A percentile compares a stretch with the other conserved stretches of the same genome.
phyloP scores from a whole-genome alignment of 352 stramenopile species.

The Pythium diclinum region DNA sequence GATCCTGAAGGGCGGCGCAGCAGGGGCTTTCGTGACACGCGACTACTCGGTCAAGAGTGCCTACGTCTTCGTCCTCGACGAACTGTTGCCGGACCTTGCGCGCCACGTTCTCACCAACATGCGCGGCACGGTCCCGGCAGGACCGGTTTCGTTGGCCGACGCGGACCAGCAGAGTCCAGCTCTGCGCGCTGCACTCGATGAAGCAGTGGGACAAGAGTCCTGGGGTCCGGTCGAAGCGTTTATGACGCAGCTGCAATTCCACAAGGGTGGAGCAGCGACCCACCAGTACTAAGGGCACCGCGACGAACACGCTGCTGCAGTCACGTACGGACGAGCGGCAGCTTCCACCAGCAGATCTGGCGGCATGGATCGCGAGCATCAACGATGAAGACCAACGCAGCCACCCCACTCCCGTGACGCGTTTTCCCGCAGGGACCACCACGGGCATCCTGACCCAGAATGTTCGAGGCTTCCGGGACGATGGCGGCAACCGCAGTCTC shows the following conservation, averaged over 20 bases:
- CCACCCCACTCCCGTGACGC: not conserved
- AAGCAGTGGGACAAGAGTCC: not conserved
- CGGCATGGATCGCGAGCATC: not conserved
- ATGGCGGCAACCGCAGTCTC: too few relatives aligned
- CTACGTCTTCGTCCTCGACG: not conserved
- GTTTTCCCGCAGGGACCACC: not conserved
- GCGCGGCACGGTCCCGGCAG: not conserved
- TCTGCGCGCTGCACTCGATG: not conserved
- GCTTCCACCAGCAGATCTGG: not conserved
- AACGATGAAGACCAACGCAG: not conserved
- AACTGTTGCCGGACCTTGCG: not conserved
- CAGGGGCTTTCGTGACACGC: not conserved
- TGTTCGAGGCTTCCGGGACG: too few relatives aligned
- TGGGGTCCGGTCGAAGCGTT: not conserved
- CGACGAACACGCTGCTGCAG: too few relatives aligned
- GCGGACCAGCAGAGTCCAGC: not conserved
- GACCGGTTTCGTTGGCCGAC: not conserved
- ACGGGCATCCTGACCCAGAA: constrained; percentile 9
- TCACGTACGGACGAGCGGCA: not conserved
- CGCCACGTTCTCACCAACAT: not conserved
- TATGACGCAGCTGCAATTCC: not conserved
- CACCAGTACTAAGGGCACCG: not conserved
- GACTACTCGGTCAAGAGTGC: not conserved
- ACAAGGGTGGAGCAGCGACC: not conserved
- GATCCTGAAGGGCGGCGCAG: not conserved